A percentile compares a stretch with the other conserved stretches of the same genome.
Conservation (phyloP, 2,329 filamentous ascomycete species). For the Emericellopsis cladophorae region DNA sequence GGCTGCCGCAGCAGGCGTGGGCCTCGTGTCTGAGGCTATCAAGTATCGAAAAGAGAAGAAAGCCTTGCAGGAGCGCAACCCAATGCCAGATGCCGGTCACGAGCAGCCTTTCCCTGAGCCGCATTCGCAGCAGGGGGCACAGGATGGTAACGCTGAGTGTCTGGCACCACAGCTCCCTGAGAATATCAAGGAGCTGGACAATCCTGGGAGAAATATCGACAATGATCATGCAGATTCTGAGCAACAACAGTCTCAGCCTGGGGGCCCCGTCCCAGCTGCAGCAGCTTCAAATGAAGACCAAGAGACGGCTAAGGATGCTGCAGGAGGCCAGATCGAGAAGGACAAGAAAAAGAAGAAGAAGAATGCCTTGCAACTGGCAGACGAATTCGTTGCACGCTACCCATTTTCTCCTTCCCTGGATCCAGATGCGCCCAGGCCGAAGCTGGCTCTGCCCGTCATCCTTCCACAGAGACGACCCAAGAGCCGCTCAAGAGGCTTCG, state of each 20-base stretch:
- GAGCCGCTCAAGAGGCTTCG: conserved; percentile 32
- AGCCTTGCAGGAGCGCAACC: not conserved
- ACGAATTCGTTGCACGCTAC: conserved; percentile 4
- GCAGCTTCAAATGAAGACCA: not conserved
- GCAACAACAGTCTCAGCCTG: no score
- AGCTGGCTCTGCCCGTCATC: conserved; percentile 31
- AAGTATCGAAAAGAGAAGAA: conserved; percentile 1
- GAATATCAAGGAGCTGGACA: not conserved
- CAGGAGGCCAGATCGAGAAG: not conserved
- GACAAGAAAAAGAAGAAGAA: not conserved
- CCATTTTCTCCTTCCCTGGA: not conserved
- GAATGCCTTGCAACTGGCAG: not conserved
- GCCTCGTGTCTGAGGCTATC: conserved; percentile 1
- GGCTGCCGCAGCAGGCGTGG: not conserved
- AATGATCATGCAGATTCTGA: no score
- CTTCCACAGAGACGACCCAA: conserved; percentile 38
- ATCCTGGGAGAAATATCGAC: no score
- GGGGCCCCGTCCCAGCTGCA: no score
- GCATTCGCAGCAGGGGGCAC: no score
- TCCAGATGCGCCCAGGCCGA: not conserved
- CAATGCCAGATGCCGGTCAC: not conserved
- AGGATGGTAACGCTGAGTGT: no score
- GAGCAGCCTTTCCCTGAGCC: not conserved
- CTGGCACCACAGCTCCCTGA: not conserved
- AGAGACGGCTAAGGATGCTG: not conserved